Evolutionary conservation across 208 protist genomes (phyloP), one percentile per base, ranked within the genome.

Genomic region (Crithidia expoeki): DNA sequence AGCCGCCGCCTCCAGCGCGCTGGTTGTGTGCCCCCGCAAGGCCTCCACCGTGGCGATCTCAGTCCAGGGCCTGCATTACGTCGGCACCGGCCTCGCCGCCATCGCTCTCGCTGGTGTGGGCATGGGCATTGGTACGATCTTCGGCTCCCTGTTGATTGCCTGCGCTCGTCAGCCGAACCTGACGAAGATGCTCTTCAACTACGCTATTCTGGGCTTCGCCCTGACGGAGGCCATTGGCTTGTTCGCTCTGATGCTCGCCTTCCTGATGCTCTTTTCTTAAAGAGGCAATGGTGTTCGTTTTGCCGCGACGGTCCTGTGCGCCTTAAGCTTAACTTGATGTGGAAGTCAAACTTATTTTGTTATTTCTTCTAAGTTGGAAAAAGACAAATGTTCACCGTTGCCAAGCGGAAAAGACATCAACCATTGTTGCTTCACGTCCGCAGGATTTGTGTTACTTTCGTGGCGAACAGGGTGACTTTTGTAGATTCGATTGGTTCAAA

Each of bases 211-310:
- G 11, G 92, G 92, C 44, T 96, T 96, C 74, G 92, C 92, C 56
- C 83, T 96, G 74, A 95, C 92, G 52, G 92, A 96, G 81, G 92
- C 92, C 76, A 94, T 96, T 66, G 92, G 89, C 64, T 83, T 96
- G 76, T 96, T 96, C 71, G 88, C 89, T 2, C 88, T 95, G 72
- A 94, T 96, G 89, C 84, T 95, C 63, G 89, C 92, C 71, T 96
- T 96, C 84, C 89, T 96, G 77, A 96, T 96, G 91, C 88, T 96
- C 83, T 96, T 96, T 87, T 94, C 92, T 30, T 96, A 96, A 80
- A 88, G 71, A 32, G 33, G 2, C 1, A 23, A 4, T 57, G 21
- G 7, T 10, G 51, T 17, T n/a, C 4, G 16, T 21, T 50, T 51
- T 36, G 32, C 49, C n/a, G 21, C 33, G 49, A 16, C 46, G 49